Base-by-base conservation (phyloP, 345 rosid species). In the Populus pruinosa region DNA sequence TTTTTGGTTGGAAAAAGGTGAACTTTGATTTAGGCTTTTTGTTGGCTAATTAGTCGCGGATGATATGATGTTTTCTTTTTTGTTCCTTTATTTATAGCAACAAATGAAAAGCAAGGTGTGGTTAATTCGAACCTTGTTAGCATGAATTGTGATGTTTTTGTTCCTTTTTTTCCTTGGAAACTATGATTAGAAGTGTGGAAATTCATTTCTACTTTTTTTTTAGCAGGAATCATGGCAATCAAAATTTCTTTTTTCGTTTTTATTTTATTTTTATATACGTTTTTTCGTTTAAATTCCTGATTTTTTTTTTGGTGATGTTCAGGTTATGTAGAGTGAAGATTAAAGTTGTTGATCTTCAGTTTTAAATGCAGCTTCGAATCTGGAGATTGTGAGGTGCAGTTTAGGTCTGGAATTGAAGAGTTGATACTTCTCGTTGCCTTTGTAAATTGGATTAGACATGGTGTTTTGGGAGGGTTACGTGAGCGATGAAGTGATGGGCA, bases 401-500 rank as follows among this genome's bases (percentile, higher is more conserved):
- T 21, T 25, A 21, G 31, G 59, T 63, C 35, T 23, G 4, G 31
- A 53, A 55, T 38, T 18, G 5, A 38, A 53, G 50, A 55, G 41
- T 33, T 70, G 14, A 27, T 61, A 18, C 14, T 39, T 20, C 6
- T 50, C 65, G 61, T 25, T 29, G 56, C 25, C 29, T 47, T 12
- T 36, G 66, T 63, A 25, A 47, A 71, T 56, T 66, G 76, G 67
- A 66, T 76, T 47, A 78, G 69, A 6, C 55, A 91, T 91, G 96
- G 92, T 87, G 80, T 86, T 91, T 66, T 91, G 96, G 96, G 96
- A 91, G 76, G 88, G 88, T 20, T 89, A 89, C 59, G 83, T 81
- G 75, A 91, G 88, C 76, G 96, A 91, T 64, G 93, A 89, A 78
- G 80, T 89, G 77, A 89, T 91, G 93, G 93, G 93, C 62, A 91